Percentiles rank a stretch among this genome's conserved stretches.
These are phyloP conservation scores for Fonsecaea pedrosoi DNA, from an alignment of 2,329 filamentous ascomycete species.

Conservation along the genomic window DNA sequence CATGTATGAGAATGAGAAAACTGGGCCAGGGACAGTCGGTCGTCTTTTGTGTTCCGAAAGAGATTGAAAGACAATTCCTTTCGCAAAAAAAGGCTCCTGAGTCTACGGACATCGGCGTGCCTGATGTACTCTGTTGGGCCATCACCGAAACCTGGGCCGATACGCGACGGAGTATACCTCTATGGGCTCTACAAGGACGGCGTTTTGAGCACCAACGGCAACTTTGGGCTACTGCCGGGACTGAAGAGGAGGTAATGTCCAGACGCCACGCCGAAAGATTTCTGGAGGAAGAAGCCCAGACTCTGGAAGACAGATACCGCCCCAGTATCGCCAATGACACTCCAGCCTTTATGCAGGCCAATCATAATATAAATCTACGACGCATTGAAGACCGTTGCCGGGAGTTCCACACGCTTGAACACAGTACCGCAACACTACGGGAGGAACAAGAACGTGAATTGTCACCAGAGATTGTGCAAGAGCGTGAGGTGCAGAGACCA, in stretches of 20 bases:
- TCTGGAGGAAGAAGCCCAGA: background rate
- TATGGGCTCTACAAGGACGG: constrained; percentile 68
- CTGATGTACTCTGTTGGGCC: constrained; percentile 65
- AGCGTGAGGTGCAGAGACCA: background rate
- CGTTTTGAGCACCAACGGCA: constrained; percentile 54
- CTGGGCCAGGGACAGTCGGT: constrained; percentile 6
- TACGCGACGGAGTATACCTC: constrained; percentile 57
- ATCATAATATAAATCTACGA: background rate
- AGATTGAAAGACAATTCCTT: background rate
- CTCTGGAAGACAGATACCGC: constrained; percentile 10
- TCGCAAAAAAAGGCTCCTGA: background rate
- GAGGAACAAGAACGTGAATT: constrained; percentile 10
- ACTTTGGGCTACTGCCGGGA: constrained; percentile 2
- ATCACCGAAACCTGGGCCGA: constrained; percentile 64
- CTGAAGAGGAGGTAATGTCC: constrained; percentile 2
- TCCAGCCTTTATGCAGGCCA: background rate
- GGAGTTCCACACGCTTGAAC: background rate
- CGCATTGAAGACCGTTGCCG: background rate
- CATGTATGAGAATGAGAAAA: constrained; percentile 13
- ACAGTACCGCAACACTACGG: background rate
- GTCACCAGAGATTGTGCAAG: constrained; percentile 9
- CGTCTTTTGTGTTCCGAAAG: constrained; percentile 11
- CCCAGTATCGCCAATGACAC: background rate
- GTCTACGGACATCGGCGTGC: constrained; percentile 51
- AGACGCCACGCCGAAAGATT: background rate